Conservation (phyloP, 2,329 filamentous ascomycete genomes). For the Trichoderma guizhouense region DNA sequence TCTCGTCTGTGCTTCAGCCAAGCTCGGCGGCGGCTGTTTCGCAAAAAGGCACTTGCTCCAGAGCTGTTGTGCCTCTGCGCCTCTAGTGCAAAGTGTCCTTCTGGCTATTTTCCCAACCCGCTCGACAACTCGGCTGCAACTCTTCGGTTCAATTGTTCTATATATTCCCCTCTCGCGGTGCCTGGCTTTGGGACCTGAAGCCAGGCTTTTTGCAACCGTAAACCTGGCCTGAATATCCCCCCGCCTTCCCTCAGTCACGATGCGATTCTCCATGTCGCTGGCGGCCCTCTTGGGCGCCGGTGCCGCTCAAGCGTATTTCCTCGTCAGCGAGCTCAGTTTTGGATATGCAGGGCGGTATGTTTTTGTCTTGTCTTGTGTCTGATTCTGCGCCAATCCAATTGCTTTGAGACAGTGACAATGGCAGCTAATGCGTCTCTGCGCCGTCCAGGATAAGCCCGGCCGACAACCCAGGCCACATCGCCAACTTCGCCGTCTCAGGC, state of each 20-base stretch:
- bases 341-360: conserved; percentile 62
- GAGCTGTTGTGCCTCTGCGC: background rate
- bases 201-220: background rate
- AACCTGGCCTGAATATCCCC: background rate
- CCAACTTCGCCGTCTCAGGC: conserved; percentile 54
- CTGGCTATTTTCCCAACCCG: conserved; percentile 18
- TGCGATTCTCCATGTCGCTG: conserved; percentile 44
- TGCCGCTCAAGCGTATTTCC: conserved; percentile 59
- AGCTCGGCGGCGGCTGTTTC: conserved; percentile 14
- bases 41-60: background rate
- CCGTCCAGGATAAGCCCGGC: conserved; percentile 60
- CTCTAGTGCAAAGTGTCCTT: conserved; percentile 31
- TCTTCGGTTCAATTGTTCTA: background rate
- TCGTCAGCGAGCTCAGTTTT: conserved; percentile 74
- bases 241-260: conserved; percentile 29
- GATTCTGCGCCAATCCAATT: background rate
- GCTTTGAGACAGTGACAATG: background rate
- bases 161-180: background rate
- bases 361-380: too few species aligned
- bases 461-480: conserved; percentile 45
- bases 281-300: conserved; percentile 44
- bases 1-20: background rate
- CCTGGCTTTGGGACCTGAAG: background rate
- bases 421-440: background rate
- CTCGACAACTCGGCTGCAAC: background rate